Evolutionary conservation across 2,329 filamentous ascomycete species (phyloP).

Genomic region (Dissoconium aciculare): DNA sequence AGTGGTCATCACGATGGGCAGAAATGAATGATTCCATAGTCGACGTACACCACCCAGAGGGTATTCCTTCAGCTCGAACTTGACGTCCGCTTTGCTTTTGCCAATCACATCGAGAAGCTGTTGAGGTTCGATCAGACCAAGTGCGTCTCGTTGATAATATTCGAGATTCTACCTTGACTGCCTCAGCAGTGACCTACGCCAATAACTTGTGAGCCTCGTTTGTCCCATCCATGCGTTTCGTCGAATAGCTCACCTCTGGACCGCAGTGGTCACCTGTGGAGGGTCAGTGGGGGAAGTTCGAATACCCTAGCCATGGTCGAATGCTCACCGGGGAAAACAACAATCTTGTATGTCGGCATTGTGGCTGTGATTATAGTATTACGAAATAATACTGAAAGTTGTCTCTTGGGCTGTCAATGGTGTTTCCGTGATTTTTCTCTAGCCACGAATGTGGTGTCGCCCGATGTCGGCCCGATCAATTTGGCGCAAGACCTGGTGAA

Average conservation of each 20-base stretch:
- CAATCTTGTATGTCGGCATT: slow-evolving; percentile 17
- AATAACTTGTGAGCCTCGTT: no score
- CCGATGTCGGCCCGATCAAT: no score
- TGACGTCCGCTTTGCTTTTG: slow-evolving; percentile 51
- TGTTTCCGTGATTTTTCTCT: no score
- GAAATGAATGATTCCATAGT: slow-evolving; percentile 5
- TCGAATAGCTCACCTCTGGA: slow-evolving; percentile 53
- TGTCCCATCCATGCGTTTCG: no score
- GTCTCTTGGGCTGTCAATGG: no score
- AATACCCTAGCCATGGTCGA: no score
- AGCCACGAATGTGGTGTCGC: no score
- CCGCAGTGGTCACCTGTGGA: slow-evolving; percentile 55
- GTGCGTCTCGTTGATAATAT: background rate
- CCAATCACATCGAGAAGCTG: slow-evolving; percentile 70
- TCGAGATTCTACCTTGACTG: slow-evolving; percentile 51
- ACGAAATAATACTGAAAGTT: no score
- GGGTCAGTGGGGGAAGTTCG: slow-evolving; percentile 6
- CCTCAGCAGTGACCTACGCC: slow-evolving; percentile 61
- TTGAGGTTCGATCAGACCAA: slow-evolving; percentile 5
- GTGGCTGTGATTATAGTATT: no score
- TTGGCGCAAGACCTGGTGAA: no score
- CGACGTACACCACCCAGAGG: slow-evolving; percentile 77
- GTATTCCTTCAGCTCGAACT: slow-evolving; percentile 83
- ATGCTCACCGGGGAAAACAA: slow-evolving; percentile 15
- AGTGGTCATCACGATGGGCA: background rate